Conservation (phyloP, 176 grass and related monocot genomes). For the Tillandsia leiboldiana region DNA sequence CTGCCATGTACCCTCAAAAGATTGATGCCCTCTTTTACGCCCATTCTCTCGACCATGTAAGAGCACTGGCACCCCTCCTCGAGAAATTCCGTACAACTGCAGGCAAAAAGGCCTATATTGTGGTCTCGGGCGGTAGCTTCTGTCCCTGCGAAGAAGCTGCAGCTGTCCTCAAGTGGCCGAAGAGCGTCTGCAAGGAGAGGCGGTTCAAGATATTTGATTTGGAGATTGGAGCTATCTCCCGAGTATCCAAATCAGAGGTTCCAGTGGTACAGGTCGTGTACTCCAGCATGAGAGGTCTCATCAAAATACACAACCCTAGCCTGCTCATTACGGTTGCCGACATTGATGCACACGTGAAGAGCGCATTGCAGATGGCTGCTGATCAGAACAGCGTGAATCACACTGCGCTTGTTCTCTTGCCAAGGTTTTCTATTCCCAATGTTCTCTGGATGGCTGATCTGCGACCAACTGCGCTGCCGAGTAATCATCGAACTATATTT, state of each 20-base stretch:
- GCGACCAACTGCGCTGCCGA: conserved; percentile 46
- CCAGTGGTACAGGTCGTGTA: conserved; percentile 72
- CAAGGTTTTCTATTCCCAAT: conserved; percentile 40
- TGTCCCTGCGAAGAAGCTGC: conserved; percentile 74
- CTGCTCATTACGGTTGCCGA: conserved; percentile 45
- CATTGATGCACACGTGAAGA: conserved; percentile 49
- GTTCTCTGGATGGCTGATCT: conserved; percentile 93
- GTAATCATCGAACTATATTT: conserved; percentile 27
- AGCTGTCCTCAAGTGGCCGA: conserved; percentile 67
- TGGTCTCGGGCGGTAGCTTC: conserved; percentile 55
- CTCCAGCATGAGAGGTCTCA: conserved; percentile 70
- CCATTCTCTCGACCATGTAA: conserved; percentile 62
- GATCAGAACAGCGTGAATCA: conserved; percentile 34
- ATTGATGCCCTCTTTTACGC: conserved; percentile 92
- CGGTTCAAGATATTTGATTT: conserved; percentile 95
- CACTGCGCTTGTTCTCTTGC: conserved; percentile 70
- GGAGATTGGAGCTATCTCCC: conserved; percentile 53
- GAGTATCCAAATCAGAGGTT: conserved; percentile 59
- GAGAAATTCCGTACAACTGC: conserved; percentile 57
- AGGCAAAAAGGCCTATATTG: conserved; percentile 62
- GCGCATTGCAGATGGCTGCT: conserved; percentile 63
- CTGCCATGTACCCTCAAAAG: conserved; percentile 87
- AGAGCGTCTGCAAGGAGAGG: conserved; percentile 81
- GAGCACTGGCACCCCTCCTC: conserved; percentile 55
- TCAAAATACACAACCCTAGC: conserved; percentile 80